Evolutionary conservation across 2,329 filamentous ascomycete genomes (phyloP).

Genomic region (Penicillium occitanis): DNA sequence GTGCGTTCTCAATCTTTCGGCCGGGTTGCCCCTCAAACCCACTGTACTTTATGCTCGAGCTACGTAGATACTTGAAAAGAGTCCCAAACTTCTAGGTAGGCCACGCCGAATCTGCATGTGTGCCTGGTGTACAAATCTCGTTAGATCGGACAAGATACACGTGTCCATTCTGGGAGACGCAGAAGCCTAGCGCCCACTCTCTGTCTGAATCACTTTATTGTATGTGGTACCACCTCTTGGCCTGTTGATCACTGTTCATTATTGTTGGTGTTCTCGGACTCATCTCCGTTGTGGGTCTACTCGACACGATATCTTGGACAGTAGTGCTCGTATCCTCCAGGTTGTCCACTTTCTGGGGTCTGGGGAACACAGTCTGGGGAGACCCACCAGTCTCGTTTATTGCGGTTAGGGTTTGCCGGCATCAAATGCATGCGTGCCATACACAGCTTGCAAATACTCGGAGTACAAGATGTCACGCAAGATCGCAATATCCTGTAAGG

Average conservation of each 20-base stretch:
- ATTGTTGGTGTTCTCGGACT: neutral
- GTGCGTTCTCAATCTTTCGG: neutral
- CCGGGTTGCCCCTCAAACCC: neutral
- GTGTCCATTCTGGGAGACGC: neutral
- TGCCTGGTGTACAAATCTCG: neutral
- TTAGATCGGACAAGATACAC: neutral
- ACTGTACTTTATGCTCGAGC: neutral
- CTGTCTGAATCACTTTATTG: neutral
- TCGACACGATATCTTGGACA: neutral
- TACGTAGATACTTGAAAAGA: neutral
- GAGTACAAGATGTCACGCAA: neutral
- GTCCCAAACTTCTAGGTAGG: neutral
- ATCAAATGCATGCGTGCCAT: neutral
- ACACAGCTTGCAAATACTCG: neutral
- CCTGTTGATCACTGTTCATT: neutral
- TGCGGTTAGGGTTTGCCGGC: neutral
- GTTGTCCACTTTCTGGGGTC: neutral
- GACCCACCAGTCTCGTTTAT: neutral
- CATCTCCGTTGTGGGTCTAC: neutral
- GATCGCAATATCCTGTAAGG: neutral
- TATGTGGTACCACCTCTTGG: neutral
- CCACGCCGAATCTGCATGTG: neutral
- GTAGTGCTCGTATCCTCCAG: neutral
- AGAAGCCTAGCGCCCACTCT: neutral
- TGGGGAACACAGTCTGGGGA: constrained; percentile 19